Percentiles rank a stretch among this genome's conserved stretches.
phyloP scores from a whole-genome alignment of 2,329 filamentous ascomycete genomes.

The Trichocomaceae sp. region DNA sequence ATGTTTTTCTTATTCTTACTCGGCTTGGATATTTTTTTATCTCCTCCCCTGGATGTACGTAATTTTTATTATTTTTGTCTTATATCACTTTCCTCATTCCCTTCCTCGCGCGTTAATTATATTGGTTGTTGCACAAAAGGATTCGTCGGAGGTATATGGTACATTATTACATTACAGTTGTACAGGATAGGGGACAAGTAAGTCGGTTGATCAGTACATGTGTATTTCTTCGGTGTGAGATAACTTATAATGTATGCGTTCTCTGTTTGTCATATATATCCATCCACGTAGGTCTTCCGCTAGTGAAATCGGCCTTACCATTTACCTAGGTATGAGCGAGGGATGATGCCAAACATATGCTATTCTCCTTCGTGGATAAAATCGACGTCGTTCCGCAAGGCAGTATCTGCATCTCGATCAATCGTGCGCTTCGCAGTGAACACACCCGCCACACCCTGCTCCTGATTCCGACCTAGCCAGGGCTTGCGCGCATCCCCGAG shows the following conservation, averaged over 20 bases:
- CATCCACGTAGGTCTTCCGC: no score
- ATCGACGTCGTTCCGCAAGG: not conserved
- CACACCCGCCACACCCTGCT: conserved; percentile 68
- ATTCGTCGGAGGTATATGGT: not conserved
- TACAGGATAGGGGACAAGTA: not conserved
- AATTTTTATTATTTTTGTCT: not conserved
- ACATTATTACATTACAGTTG: not conserved
- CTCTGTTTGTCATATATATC: not conserved
- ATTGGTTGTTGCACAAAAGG: not conserved
- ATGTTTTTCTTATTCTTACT: conserved; percentile 14
- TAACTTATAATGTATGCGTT: not conserved
- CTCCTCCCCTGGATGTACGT: not conserved
- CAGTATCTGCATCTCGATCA: conserved; percentile 18
- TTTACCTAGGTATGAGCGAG: no score
- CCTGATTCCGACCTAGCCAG: conserved; percentile 85
- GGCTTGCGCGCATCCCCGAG: conserved; percentile 89
- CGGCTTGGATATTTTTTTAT: not conserved
- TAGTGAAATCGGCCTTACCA: no score
- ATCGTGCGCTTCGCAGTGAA: conserved; percentile 80
- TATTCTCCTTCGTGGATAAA: not conserved
- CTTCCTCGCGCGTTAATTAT: not conserved
- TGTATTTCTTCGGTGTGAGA: not conserved
- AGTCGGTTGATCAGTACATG: not conserved
- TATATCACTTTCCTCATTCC: not conserved
- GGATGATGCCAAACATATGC: no score